Conservation (phyloP, 305 asterid species). For the Fraxinus dipetala region DNA sequence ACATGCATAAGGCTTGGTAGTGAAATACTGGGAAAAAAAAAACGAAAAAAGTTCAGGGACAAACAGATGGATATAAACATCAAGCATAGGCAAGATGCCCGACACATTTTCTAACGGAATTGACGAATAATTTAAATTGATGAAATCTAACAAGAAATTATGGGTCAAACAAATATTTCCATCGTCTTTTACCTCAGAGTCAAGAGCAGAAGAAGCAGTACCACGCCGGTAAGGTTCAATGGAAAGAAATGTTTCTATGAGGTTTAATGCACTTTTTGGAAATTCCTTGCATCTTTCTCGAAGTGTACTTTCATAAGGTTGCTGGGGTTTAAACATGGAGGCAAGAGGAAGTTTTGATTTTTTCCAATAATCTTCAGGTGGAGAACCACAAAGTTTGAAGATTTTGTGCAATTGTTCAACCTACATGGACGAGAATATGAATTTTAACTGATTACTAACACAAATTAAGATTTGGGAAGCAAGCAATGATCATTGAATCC, state of each 20-base stretch:
- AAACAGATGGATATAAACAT: not conserved
- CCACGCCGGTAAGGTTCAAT: conserved; percentile 73
- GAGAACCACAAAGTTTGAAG: conserved; percentile 83
- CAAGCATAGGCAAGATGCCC: not conserved
- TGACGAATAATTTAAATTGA: not conserved
- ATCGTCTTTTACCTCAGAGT: conserved; percentile 50
- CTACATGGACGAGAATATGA: conserved; percentile 29
- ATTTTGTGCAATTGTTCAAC: conserved; percentile 94
- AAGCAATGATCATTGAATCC: not conserved
- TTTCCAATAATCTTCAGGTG: conserved; percentile 81
- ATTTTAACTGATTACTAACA: not conserved
- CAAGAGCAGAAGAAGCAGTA: conserved; percentile 64
- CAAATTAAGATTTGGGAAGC: not conserved
- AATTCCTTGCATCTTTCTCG: conserved; percentile 78
- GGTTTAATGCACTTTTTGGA: conserved; percentile 64
- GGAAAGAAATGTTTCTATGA: conserved; percentile 64
- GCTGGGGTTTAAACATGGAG: conserved; percentile 80
- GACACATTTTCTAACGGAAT: not conserved
- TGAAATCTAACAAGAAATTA: not conserved
- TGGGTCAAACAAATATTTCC: not conserved
- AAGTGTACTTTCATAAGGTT: conserved; percentile 68
- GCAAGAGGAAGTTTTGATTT: conserved; percentile 73
- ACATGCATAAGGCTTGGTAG: conserved; percentile 67
- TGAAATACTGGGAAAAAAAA: conserved; percentile 54
- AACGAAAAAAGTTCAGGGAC: not conserved